Evolutionary conservation across 1,139 yeast genomes (phyloP).

Genomic region (Scheffersomyces insectosa): DNA sequence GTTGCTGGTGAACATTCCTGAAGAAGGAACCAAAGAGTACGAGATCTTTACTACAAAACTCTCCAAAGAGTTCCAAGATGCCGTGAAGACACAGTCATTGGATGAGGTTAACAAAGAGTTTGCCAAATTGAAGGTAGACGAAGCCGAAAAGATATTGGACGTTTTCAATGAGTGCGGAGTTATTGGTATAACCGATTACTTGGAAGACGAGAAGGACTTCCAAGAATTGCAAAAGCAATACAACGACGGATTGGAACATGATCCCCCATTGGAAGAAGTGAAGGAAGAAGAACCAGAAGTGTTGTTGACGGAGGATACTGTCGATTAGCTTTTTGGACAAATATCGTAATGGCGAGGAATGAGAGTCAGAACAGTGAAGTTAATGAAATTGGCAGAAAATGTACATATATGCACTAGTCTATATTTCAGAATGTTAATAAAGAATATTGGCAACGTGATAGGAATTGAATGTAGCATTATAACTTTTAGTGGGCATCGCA

Average conservation of each 20-base stretch:
- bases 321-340: neutral
- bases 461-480: no score
- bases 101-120: slow-evolving; percentile 85
- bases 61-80: slow-evolving; percentile 67
- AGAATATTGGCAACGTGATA: no score
- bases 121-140: slow-evolving; percentile 70
- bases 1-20: slow-evolving; percentile 72
- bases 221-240: slow-evolving; percentile 24
- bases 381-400: no score
- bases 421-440: no score
- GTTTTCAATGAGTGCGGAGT: slow-evolving; percentile 80
- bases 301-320: neutral
- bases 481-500: no score
- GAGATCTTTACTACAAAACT: slow-evolving; percentile 54
- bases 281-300: slow-evolving; percentile 5
- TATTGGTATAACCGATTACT: slow-evolving; percentile 59
- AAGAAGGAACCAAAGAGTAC: slow-evolving; percentile 51
- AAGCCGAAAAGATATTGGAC: slow-evolving; percentile 78
- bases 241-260: slow-evolving; percentile 14
- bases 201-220: slow-evolving; percentile 27
- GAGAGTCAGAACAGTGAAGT: no score
- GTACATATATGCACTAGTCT: no score
- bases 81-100: slow-evolving; percentile 68
- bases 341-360: neutral
- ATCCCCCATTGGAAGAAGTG: slow-evolving; percentile 6